Evolutionary conservation across 2,329 filamentous ascomycete genomes (phyloP).

Genomic region (Stachybotrys echinatus): DNA sequence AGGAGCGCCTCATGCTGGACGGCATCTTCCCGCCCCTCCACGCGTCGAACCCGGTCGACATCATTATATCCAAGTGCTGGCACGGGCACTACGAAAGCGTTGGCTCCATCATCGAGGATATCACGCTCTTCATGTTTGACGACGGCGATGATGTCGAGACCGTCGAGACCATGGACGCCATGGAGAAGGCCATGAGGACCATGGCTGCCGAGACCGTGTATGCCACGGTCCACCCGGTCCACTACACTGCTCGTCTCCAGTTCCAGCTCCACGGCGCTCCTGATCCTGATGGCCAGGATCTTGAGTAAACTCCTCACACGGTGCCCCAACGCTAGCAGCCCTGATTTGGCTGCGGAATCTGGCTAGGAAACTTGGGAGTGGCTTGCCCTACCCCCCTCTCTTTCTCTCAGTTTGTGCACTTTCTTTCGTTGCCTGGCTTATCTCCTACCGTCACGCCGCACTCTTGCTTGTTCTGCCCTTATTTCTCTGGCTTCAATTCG

Average conservation of each 20-base stretch:
- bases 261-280: no score
- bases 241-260: not conserved
- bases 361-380: no score
- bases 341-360: no score
- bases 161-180: not conserved
- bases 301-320: no score
- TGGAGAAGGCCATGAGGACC: not conserved
- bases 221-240: not conserved
- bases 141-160: not conserved
- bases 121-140: not conserved
- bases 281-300: no score
- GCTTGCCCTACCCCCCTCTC: no score
- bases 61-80: constrained; percentile 12
- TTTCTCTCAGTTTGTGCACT: no score
- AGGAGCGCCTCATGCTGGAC: constrained; percentile 8
- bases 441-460: no score
- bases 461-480: no score
- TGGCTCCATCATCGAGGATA: not conserved
- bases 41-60: constrained; percentile 7
- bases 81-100: constrained; percentile 4
- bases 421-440: no score
- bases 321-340: no score
- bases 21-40: constrained; percentile 6
- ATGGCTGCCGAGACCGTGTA: not conserved
- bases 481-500: no score